phyloP scores from a whole-genome alignment of 805 yeast genomes.

The Novakomyces olei region DNA sequence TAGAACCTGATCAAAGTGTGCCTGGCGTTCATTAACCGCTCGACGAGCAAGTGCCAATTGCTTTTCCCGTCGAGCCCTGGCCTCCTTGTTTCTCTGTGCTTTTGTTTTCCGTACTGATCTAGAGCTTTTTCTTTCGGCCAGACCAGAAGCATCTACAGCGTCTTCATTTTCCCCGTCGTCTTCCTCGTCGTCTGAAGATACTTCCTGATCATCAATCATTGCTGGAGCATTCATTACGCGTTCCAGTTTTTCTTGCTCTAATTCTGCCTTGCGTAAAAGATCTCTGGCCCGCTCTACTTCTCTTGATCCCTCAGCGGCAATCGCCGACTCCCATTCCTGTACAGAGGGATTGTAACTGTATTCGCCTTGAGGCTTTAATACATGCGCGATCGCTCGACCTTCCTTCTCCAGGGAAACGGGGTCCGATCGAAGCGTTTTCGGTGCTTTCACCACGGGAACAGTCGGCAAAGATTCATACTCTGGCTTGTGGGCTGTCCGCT shows the following conservation, averaged over 20 bases:
- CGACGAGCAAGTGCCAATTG: background rate
- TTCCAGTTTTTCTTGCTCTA: constrained; percentile 46
- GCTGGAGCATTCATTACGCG: constrained; percentile 37
- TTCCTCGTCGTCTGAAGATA: constrained; percentile 15
- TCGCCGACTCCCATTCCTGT: constrained; percentile 57
- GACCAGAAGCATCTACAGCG: constrained; percentile 31
- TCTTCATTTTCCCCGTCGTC: constrained; percentile 22
- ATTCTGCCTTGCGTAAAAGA: constrained; percentile 36
- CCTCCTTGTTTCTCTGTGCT: constrained; percentile 7
- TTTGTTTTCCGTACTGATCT: constrained; percentile 1
- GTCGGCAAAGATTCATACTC: too few species aligned
- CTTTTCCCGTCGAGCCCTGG: constrained; percentile 1
- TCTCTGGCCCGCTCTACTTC: constrained; percentile 35
- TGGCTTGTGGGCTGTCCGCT: constrained; percentile 14
- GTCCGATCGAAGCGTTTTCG: constrained; percentile 31
- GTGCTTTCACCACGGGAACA: too few species aligned
- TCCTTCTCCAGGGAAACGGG: constrained; percentile 32
- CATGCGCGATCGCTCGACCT: constrained; percentile 15
- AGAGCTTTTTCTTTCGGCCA: background rate
- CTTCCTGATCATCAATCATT: constrained; percentile 19
- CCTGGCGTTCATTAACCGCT: background rate
- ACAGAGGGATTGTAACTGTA: constrained; percentile 83
- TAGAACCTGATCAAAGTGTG: background rate
- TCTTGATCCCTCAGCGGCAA: constrained; percentile 33
- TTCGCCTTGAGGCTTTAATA: constrained; percentile 71